A percentile compares a stretch with the other conserved stretches of the same genome.
phyloP scores from a whole-genome alignment of 2,329 filamentous ascomycete species.

The Samsoniella hepiali region DNA sequence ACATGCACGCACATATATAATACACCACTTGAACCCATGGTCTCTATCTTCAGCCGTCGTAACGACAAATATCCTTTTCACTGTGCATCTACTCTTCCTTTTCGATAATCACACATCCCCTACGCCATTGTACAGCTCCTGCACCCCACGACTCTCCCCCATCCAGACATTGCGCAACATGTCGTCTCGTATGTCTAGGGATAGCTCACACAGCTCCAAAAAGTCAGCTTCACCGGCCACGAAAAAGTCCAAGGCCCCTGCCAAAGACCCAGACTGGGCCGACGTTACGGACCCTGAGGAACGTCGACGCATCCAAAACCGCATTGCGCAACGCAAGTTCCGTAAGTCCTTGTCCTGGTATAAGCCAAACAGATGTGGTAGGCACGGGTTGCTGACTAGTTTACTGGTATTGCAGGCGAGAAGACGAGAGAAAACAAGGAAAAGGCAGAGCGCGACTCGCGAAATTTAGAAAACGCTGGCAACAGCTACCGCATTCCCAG shows the following conservation, averaged over 20 bases:
- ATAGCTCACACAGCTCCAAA: constrained; percentile 23
- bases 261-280: constrained; percentile 62
- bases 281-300: constrained; percentile 67
- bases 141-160: not conserved
- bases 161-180: not conserved
- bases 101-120: not conserved
- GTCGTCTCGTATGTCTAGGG: constrained; percentile 3
- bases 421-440: constrained; percentile 68
- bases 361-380: constrained; percentile 16
- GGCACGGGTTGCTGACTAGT: constrained; percentile 15
- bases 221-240: constrained; percentile 32
- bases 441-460: constrained; percentile 57
- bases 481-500: constrained; percentile 62
- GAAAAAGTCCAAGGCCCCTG: constrained; percentile 39
- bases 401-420: constrained; percentile 50
- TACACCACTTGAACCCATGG: not conserved
- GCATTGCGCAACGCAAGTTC: constrained; percentile 72
- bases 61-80: not conserved
- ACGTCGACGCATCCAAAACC: constrained; percentile 71
- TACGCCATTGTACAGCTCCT: not conserved
- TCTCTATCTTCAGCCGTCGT: not conserved
- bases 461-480: constrained; percentile 62
- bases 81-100: not conserved
- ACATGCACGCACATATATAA: constrained; percentile 1
- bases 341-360: constrained; percentile 46